Base-by-base conservation (phyloP, 208 protist species). In the Wallacemonas sp. region DNA sequence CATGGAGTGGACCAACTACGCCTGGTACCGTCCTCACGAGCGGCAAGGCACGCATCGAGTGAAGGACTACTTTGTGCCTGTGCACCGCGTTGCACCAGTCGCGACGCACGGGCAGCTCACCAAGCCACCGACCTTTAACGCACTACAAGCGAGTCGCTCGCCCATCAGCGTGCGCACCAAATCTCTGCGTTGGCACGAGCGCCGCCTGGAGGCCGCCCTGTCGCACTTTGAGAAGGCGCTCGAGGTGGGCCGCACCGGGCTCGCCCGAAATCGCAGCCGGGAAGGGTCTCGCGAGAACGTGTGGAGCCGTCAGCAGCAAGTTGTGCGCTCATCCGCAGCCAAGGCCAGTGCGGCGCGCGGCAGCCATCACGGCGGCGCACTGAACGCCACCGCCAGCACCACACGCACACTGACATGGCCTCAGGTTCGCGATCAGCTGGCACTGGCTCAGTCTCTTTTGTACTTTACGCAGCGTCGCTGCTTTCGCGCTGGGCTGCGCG, bases 401-500 rank as follows among this genome's bases (percentile, higher is more conserved):
- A 4, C 28, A 27, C 60, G 51, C 17, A 33, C 24, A 58, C 38
- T 64, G 12, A 74, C 54, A 33, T 90, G 75, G 79, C 27, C 39
- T 12, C 39, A 68, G 64, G 51, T 75, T 17, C 67, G 62, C 21
- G 66, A 61, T 28, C 65, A 24, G n/a, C 66, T 91, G 19, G 62
- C 33, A 27, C 64, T 72, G n/a, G 34, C 73, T 26, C 68, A 79
- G 61, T 64, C 78, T 0, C 51, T 63, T 11, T 61, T 87, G 22
- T 72, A 80, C 60, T 88, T 85, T 62, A 66, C 59, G 30, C 84
- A 91, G 56, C 69, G 72, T 24, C 75, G 81, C 6, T 76, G 72
- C 39, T 88, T 84, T 58, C 72, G 70, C 56, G 85, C 80, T 51
- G 79, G 76, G 19, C 67, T 87, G 31, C 70, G 73, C 19, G 62